Base-by-base conservation (phyloP, 768 basidiomycete species). In the Mycena olivaceomarginata region DNA sequence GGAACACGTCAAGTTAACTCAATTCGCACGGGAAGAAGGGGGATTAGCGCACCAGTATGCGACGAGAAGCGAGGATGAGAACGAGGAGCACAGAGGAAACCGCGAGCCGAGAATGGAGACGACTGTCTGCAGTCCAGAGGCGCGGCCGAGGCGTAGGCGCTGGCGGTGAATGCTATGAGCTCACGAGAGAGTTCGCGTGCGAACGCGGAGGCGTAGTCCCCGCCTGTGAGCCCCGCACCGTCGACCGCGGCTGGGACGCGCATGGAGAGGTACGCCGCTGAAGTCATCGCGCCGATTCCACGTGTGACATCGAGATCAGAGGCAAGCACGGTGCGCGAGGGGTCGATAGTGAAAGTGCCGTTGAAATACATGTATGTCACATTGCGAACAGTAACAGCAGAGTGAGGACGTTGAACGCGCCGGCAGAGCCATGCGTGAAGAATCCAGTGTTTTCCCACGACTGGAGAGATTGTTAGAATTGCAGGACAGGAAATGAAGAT, bases 361-460 rank as follows among this genome's bases (percentile, higher is more conserved):
- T 79, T 77, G 68, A 70, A 75, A 60, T 79, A 79, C 11, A 65
- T 64, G 65, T 79, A 79, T n/a, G n/a, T n/a, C 2, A 77, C 51
- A 22, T 31, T 71, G n/a, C 72, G 75, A 46, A 79, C 78, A 31
- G 69, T 68, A 18, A 77, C 78, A 22, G 69, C 75, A 79, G n/a
- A n/a, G 73, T 68, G 48, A 79, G 72, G 4, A 77, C 76, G 68
- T 79, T 77, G 68, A 56, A 74, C 5, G 66, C 59, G 15, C 67
- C 37, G 0, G 51, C 65, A 39, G 41, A 63, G 53, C 72, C 75
- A 57, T 79, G 68, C 10, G 65, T 43, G 72, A 79, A 77, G 69
- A 79, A 79, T 0, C 78, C 75, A 18, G 72, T 77, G 60, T 67
- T 68, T n/a, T 16, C 72, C 75, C 12, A 68, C 72, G n/a, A 70